Percentiles rank a stretch among this genome's conserved stretches.
phyloP scores from a whole-genome alignment of 352 stramenopile genomes.

The Blastocystis sp. region DNA sequence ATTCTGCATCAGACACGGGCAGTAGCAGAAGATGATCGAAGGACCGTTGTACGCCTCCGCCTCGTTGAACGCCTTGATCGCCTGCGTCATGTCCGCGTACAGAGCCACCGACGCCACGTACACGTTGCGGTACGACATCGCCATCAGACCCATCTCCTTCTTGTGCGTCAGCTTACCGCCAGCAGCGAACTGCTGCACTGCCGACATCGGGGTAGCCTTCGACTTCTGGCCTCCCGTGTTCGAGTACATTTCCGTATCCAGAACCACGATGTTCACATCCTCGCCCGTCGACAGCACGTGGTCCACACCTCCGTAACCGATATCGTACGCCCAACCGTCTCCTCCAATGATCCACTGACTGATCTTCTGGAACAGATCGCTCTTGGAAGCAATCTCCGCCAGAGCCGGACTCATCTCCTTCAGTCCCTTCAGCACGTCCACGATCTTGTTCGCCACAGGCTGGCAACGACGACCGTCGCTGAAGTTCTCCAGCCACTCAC shows the following conservation, averaged over 20 bases:
- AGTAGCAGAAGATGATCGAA: slow-evolving; percentile 77
- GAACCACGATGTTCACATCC: slow-evolving; percentile 66
- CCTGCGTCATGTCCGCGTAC: slow-evolving; percentile 62
- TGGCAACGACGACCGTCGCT: slow-evolving; percentile 65
- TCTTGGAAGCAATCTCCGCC: slow-evolving; percentile 61
- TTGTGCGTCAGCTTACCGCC: slow-evolving; percentile 70
- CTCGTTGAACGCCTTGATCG: slow-evolving; percentile 75
- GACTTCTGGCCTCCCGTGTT: slow-evolving; percentile 65
- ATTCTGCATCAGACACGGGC: slow-evolving; percentile 67
- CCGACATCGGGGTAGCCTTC: slow-evolving; percentile 63
- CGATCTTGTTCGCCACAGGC: slow-evolving; percentile 61
- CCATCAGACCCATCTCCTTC: slow-evolving; percentile 77
- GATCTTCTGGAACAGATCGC: slow-evolving; percentile 66
- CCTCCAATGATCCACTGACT: slow-evolving; percentile 67
- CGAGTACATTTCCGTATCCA: slow-evolving; percentile 67
- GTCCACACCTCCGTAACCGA: slow-evolving; percentile 64
- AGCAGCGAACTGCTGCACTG: slow-evolving; percentile 63
- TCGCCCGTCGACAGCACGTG: slow-evolving; percentile 65
- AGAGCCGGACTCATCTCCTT: slow-evolving; percentile 56
- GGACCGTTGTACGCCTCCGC: slow-evolving; percentile 75
- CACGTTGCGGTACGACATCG: slow-evolving; percentile 83
- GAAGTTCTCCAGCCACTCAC: slow-evolving; percentile 65
- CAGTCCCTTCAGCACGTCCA: slow-evolving; percentile 37
- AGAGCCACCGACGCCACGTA: slow-evolving; percentile 79
- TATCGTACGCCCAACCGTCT: slow-evolving; percentile 68